Percentiles rank a stretch among this genome's conserved stretches.
Conservation (phyloP, 305 asterid species). For the Striga hermonthica region DNA sequence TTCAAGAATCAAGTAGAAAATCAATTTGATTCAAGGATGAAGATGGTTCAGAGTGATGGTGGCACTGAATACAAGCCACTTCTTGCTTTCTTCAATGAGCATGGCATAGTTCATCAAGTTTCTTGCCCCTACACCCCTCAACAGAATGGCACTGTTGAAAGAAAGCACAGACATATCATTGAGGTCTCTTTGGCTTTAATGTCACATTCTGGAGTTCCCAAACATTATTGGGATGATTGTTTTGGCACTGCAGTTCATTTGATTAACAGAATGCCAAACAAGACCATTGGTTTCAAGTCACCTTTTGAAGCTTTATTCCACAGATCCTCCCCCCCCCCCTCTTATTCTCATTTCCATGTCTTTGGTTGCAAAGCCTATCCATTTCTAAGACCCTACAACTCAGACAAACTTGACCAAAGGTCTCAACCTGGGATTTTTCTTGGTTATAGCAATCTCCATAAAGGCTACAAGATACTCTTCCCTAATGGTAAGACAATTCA, state of each 20-base stretch:
- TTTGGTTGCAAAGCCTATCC: neutral
- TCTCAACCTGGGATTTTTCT: neutral
- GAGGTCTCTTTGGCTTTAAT: neutral
- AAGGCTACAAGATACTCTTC: neutral
- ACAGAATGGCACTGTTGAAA: neutral
- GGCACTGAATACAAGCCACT: neutral
- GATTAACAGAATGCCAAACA: too few relatives aligned
- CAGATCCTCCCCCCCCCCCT: neutral
- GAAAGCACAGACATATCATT: neutral
- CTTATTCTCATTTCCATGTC: neutral
- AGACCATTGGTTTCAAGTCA: too few relatives aligned
- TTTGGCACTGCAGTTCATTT: too few relatives aligned
- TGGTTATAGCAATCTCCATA: neutral
- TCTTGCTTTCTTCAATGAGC: too few relatives aligned
- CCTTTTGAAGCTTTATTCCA: neutral
- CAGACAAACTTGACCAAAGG: neutral
- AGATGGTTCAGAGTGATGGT: neutral
- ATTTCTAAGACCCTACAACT: neutral
- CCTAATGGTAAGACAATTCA: neutral
- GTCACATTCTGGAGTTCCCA: neutral
- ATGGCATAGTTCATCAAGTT: neutral
- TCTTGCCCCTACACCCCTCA: neutral
- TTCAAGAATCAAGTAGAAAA: neutral
- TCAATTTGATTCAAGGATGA: neutral
- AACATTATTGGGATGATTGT: neutral